A percentile compares a stretch with the other conserved stretches of the same genome.
Conservation (phyloP, 176 grass and related monocot species). For the Ensete ventricosum region DNA sequence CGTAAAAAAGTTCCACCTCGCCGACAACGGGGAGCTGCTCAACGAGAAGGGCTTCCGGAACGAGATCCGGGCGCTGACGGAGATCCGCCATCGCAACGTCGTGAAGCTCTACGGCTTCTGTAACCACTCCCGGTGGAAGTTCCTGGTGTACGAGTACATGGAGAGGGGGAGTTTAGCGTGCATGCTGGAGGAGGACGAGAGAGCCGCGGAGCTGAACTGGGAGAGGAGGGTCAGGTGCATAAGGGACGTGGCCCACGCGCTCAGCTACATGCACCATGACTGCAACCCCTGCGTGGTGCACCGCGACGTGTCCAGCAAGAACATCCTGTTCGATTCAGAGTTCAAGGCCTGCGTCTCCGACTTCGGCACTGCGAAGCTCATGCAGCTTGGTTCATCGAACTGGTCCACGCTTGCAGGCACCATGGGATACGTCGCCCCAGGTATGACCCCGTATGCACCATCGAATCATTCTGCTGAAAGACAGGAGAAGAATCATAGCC, state of each 20-base stretch:
- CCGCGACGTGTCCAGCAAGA: constrained; percentile 3
- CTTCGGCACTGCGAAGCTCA: neutral
- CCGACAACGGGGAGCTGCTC: neutral
- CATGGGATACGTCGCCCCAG: neutral
- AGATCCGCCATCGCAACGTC: constrained; percentile 9
- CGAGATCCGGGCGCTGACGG: constrained; percentile 1
- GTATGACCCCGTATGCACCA: neutral
- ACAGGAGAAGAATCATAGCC: too few species aligned
- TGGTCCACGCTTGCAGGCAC: neutral
- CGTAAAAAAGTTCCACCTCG: neutral
- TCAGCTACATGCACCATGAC: constrained; percentile 10
- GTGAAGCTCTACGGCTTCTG: constrained; percentile 15
- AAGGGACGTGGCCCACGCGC: neutral
- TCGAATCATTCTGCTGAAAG: too few species aligned
- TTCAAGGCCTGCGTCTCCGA: constrained; percentile 11
- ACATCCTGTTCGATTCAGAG: neutral
- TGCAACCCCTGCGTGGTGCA: neutral
- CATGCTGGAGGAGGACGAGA: neutral
- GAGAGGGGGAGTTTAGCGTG: neutral
- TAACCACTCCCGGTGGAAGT: neutral
- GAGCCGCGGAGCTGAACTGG: neutral
- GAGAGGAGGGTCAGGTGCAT: neutral
- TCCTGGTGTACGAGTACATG: constrained; percentile 10
- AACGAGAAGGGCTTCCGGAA: constrained; percentile 4
- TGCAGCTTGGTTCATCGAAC: neutral